Evolutionary conservation across 805 yeast genomes (phyloP).

Genomic region (Candida boleticola): DNA sequence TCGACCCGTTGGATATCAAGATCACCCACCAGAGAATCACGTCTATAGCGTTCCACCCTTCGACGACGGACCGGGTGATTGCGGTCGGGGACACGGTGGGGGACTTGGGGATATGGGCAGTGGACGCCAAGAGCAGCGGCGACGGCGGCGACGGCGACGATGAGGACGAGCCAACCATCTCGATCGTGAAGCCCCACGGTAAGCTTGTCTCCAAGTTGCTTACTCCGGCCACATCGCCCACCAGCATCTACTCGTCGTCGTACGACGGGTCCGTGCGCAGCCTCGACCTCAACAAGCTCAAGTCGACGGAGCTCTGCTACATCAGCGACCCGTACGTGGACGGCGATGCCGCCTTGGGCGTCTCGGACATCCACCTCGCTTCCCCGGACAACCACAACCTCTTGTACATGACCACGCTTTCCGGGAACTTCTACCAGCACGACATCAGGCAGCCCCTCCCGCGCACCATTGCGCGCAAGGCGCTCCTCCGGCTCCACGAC

Average conservation of each 20-base stretch:
- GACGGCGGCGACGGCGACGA: constrained; percentile 26
- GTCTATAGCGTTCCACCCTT: constrained; percentile 74
- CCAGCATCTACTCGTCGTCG: constrained; percentile 64
- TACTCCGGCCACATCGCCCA: constrained; percentile 47
- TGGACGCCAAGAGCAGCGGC: constrained; percentile 45
- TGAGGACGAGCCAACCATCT: constrained; percentile 47
- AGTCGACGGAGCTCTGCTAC: constrained; percentile 49
- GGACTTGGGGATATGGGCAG: constrained; percentile 84
- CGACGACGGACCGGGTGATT: constrained; percentile 56
- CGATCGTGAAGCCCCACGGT: constrained; percentile 72
- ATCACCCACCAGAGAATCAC: constrained; percentile 73
- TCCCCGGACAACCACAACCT: constrained; percentile 45
- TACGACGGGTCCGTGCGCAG: constrained; percentile 86
- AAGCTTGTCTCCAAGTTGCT: constrained; percentile 66
- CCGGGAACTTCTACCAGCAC: constrained; percentile 74
- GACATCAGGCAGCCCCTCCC: constrained; percentile 52
- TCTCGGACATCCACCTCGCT: constrained; percentile 69
- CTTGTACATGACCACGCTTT: constrained; percentile 71
- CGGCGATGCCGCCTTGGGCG: constrained; percentile 46
- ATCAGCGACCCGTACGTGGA: constrained; percentile 52
- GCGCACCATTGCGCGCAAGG: constrained; percentile 6
- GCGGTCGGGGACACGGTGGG: constrained; percentile 92
- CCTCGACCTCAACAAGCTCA: constrained; percentile 61
- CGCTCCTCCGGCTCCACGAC: constrained; percentile 67
- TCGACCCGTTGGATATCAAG: constrained; percentile 69